Percentiles rank a stretch among this genome's conserved stretches.
Conservation (phyloP, 1,139 yeast species). For the Wickerhamomyces sp. region DNA sequence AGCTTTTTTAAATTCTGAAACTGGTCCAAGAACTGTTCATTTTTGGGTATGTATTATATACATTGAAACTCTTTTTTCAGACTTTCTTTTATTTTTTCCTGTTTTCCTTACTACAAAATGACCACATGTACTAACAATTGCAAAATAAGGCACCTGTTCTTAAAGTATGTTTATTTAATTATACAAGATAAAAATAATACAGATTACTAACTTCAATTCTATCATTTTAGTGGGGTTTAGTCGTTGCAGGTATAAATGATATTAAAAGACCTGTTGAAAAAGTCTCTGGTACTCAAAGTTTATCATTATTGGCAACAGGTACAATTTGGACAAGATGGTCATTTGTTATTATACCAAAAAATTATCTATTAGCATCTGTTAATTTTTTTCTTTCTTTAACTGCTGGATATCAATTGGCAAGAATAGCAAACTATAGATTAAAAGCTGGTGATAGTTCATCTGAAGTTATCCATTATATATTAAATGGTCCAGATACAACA, state of each 20-base stretch:
- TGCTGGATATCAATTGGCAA: conserved; percentile 75
- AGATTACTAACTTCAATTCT: background rate
- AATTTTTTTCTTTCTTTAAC: conserved; percentile 90
- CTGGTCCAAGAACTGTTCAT: conserved; percentile 94
- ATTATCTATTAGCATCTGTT: conserved; percentile 82
- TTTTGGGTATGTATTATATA: conserved; percentile 78
- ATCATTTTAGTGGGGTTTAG: conserved; percentile 64
- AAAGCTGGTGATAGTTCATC: conserved; percentile 43
- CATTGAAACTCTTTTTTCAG: no score
- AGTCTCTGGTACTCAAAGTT: conserved; percentile 85
- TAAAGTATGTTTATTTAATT: conserved; percentile 36
- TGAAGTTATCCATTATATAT: conserved; percentile 53
- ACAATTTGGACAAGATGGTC: conserved; percentile 99
- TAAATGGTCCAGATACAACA: conserved; percentile 42
- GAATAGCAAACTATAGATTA: conserved; percentile 64
- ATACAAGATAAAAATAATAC: no score
- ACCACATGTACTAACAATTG: background rate
- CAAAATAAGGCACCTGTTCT: conserved; percentile 54
- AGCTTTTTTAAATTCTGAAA: conserved; percentile 74
- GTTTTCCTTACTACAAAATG: no score
- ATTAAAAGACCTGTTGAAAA: conserved; percentile 87
- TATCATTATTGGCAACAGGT: conserved; percentile 84
- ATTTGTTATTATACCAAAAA: conserved; percentile 85
- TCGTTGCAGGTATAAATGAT: conserved; percentile 85
- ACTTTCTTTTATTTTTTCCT: background rate